Base-by-base conservation (phyloP, 1,139 yeast genomes). In the Pichia terricola region DNA sequence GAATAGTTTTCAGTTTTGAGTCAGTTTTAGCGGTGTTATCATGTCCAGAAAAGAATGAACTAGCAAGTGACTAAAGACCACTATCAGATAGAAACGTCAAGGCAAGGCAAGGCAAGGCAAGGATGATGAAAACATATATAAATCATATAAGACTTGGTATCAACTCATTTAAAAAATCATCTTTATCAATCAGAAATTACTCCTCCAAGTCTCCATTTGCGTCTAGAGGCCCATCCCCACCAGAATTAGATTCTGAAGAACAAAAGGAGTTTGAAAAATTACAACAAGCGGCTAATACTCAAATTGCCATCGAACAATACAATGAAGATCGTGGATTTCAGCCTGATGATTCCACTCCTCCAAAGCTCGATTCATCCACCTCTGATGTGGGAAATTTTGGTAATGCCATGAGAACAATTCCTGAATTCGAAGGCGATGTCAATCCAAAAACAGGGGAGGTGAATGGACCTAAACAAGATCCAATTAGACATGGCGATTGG, bases 401-500 rank as follows among this genome's bases (percentile, higher is more conserved):
- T 30, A 83, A 79, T 50, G 77, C 72, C 53, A 73, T 81, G 61
- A 79, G 81, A 62, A 82, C 88, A 4, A 81, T 87, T 45, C 95
- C 96, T 0, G 99, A 94, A 56, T 91, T 91, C 58, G 96, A 89
- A 63, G 99, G 99, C 1, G 91, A 89, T 49, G 79, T 74, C 34
- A 91, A 91, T 58, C 99, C 99, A 0, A 73, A 71, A 47, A 89
- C 97, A 1, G 98, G 98, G 2, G 99, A 94, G 64, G 70, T 81
- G 32, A 96, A 96, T 37, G 99, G 98, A 0, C 99, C 99, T n/a
- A 94, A 94, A 58, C 97, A 91, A 62, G 97, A 94, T 58, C 99
- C 99, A 1, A 70, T 87, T 53, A 78, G 80, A 55, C 95, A 87
- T 59, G 91, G 89, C 38, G 99, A 94, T 56, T 94, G 95, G 77